phyloP scores from a whole-genome alignment of 805 yeast species.

The Pichia nanzhaoensis region DNA sequence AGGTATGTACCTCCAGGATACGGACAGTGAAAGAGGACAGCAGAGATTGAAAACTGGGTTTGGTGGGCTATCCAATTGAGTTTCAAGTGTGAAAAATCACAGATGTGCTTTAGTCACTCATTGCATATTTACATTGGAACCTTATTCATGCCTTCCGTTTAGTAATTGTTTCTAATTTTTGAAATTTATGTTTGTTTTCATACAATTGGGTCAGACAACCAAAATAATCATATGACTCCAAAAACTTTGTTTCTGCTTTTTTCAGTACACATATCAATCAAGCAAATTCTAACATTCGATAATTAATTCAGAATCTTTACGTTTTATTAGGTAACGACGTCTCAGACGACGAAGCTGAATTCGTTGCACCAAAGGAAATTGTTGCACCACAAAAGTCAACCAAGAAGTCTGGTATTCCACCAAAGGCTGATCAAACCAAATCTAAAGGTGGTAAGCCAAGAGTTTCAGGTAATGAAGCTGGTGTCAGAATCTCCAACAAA shows the following conservation, averaged over 20 bases:
- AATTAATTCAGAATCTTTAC: conserved; percentile 55
- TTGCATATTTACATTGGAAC: too few relatives aligned
- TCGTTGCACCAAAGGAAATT: conserved; percentile 59
- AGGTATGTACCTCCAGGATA: conserved; percentile 12
- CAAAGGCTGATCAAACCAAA: conserved; percentile 72
- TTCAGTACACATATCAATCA: too few relatives aligned
- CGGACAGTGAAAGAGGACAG: background rate
- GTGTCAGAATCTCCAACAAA: conserved; percentile 63
- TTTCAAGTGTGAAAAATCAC: too few relatives aligned
- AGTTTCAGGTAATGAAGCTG: conserved; percentile 86
- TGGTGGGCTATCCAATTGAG: too few relatives aligned
- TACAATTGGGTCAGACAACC: too few relatives aligned
- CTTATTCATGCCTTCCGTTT: too few relatives aligned
- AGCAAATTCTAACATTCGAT: conserved; percentile 2
- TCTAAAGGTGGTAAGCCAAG: conserved; percentile 65
- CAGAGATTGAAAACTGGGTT: too few relatives aligned
- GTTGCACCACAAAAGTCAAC: conserved; percentile 79
- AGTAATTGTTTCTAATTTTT: too few relatives aligned
- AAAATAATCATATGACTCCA: too few relatives aligned
- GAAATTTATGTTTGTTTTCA: too few relatives aligned
- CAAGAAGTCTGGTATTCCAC: conserved; percentile 76
- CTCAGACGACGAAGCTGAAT: conserved; percentile 63
- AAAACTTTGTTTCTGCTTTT: too few relatives aligned
- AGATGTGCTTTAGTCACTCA: too few relatives aligned
- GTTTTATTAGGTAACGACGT: conserved; percentile 85